Evolutionary conservation across 2,329 filamentous ascomycete species (phyloP), one percentile per base, ranked within the genome.

Genomic region (Hymenoscyphus scutula): DNA sequence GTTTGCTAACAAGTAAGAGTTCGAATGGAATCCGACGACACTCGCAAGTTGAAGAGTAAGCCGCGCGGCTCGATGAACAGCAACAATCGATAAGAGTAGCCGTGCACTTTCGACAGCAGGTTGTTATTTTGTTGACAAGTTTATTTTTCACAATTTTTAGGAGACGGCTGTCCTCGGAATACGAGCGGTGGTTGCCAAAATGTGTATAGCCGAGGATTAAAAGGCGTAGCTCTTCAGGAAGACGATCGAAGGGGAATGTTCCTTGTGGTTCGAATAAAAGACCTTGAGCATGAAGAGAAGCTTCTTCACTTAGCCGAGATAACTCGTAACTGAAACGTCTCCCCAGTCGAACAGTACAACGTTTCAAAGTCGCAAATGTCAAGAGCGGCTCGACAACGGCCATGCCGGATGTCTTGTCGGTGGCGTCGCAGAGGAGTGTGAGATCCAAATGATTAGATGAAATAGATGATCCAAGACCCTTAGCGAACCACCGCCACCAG

Each of bases 1-100:
- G 19, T 34, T 53, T 60, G 41, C 32, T 60, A 34, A 60, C 58
- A 54, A 53, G 17, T 19, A 45, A 53, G 17, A 60, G 58, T 23
- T 25, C 58, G 29, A 60, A 60, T 60, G 58, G 58, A 29, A 60
- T 34, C 2, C 34, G 58, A 53, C 58, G 58, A 53, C 58, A 60
- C 17, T 54, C 58, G 45, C 58, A 60, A 60, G 48, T 53, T 27
- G 25, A 23, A 23, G 58, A 60, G 58, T 37, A 60, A 34, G 58
- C 38, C 11, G 45, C 58, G 58, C 29, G 45, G 19, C 5, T 34
- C 7, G 38, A 27, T 27, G 48, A 1, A 53, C 58, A 60, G 58
- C 58, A 60, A 37, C 58, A 60, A 53, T 60, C 58, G 17, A 60
- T 37, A 23, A 53, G 45, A 19, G 58, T 60, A 8, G 30, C 29